phyloP scores from a whole-genome alignment of 768 basidiomycete genomes.

The Panellus pusillus region DNA sequence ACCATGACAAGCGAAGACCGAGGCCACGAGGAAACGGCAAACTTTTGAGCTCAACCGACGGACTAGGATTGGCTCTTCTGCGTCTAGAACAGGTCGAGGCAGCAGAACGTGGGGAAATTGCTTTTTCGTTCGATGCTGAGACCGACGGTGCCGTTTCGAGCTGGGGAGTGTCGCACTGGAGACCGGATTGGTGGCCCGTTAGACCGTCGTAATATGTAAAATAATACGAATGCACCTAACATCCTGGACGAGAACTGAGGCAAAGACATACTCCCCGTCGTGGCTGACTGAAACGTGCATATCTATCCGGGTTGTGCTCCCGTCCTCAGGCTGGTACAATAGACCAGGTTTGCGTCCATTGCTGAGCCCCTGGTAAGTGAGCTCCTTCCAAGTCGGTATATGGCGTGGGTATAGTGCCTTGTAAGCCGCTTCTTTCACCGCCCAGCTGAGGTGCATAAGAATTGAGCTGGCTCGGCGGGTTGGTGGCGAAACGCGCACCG shows the following conservation, averaged over 20 bases:
- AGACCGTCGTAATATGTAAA: constrained; percentile 19
- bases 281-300: constrained; percentile 79
- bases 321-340: constrained; percentile 42
- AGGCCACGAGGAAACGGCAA: constrained; percentile 76
- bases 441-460: constrained; percentile 53
- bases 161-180: constrained; percentile 60
- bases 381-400: constrained; percentile 72
- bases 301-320: constrained; percentile 27
- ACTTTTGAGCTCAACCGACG: constrained; percentile 58
- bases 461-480: constrained; percentile 5
- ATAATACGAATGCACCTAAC: constrained; percentile 1
- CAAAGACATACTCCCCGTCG: constrained; percentile 75
- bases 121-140: constrained; percentile 38
- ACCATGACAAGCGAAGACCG: constrained; percentile 35
- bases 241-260: constrained; percentile 64
- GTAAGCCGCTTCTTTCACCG: constrained; percentile 83
- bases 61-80: constrained; percentile 76
- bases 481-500: constrained; percentile 46
- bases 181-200: constrained; percentile 66
- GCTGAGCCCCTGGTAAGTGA: constrained; percentile 47
- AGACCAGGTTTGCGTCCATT: constrained; percentile 38
- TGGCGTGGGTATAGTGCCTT: constrained; percentile 73
- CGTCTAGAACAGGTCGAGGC: constrained; percentile 74
- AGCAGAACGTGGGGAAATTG: constrained; percentile 46
- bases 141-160: constrained; percentile 30